Percentiles rank a stretch among this genome's conserved stretches.
Evolutionary conservation across 2,329 filamentous ascomycete species (phyloP).

Genomic region (Lachnellula hyalina): DNA sequence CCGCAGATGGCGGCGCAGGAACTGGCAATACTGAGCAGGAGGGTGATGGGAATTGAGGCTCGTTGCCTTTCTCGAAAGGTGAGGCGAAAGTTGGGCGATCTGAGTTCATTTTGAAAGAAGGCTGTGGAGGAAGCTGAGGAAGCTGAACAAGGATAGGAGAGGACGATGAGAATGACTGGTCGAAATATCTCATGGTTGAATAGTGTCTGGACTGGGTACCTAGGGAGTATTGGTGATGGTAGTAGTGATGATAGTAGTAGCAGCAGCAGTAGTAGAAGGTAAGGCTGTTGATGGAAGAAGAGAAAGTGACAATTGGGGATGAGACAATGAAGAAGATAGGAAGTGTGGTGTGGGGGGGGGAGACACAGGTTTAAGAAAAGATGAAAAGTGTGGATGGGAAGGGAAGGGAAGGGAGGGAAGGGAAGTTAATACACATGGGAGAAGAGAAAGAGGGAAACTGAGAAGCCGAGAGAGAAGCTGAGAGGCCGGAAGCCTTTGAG

Average conservation of each 20-base stretch:
- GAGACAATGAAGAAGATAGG: too few relatives aligned
- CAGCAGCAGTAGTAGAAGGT: too few relatives aligned
- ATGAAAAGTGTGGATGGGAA: conserved; percentile 2
- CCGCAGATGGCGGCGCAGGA: conserved; percentile 31
- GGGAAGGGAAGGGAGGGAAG: neutral
- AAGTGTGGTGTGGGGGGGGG: too few relatives aligned
- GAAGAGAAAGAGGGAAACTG: neutral
- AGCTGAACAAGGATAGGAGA: conserved; percentile 27
- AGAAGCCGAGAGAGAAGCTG: conserved; percentile 6
- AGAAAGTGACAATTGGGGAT: too few relatives aligned
- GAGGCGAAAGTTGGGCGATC: conserved; percentile 21
- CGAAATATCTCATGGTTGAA: conserved; percentile 25
- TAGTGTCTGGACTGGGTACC: neutral
- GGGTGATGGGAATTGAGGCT: conserved; percentile 18
- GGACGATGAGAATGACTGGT: conserved; percentile 22
- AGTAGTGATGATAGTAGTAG: neutral
- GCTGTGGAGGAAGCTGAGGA: conserved; percentile 25
- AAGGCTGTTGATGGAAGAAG: too few relatives aligned
- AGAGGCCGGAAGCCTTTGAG: conserved; percentile 9
- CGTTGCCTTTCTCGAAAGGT: conserved; percentile 21
- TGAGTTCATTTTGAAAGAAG: conserved; percentile 23
- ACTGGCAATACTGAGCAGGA: conserved; percentile 19
- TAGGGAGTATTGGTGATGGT: conserved; percentile 1
- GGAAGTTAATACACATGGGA: conserved; percentile 2
- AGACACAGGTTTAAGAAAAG: neutral